Conservation (phyloP, 2,329 filamentous ascomycete genomes). For the Alternaria triticimaculans region DNA sequence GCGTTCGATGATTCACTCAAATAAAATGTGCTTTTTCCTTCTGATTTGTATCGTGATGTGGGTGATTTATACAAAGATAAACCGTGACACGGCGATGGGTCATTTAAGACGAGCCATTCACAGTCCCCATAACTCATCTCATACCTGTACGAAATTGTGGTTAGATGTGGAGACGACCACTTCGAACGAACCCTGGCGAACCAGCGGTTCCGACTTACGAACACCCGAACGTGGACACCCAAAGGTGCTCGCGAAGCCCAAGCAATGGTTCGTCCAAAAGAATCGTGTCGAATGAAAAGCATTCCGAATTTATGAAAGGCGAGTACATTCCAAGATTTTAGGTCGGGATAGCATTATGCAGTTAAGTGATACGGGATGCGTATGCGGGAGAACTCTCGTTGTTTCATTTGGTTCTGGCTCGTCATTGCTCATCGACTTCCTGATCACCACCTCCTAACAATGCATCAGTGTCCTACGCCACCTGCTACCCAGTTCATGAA, state of each 20-base stretch:
- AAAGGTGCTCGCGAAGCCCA: background rate
- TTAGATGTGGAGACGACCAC: background rate
- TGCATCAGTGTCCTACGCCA: conserved; percentile 66
- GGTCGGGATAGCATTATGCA: background rate
- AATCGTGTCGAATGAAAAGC: background rate
- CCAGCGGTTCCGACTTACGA: background rate
- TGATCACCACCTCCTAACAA: background rate
- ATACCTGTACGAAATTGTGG: background rate
- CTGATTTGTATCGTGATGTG: background rate
- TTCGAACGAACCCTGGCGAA: background rate
- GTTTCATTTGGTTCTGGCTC: background rate
- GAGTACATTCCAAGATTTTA: background rate
- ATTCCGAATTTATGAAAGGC: background rate
- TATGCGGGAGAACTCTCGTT: background rate
- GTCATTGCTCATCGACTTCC: background rate
- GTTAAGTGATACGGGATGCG: background rate
- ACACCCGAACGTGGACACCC: background rate
- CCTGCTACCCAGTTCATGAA: conserved; percentile 73
- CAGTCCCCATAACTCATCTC: background rate
- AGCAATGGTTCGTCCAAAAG: background rate
- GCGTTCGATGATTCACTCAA: background rate
- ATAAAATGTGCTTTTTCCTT: background rate
- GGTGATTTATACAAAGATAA: background rate
- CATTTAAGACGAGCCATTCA: background rate
- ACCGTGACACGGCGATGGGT: background rate